Evolutionary conservation across 257 asterid species (phyloP).

Genomic region (Salvia miltiorrhiza): DNA sequence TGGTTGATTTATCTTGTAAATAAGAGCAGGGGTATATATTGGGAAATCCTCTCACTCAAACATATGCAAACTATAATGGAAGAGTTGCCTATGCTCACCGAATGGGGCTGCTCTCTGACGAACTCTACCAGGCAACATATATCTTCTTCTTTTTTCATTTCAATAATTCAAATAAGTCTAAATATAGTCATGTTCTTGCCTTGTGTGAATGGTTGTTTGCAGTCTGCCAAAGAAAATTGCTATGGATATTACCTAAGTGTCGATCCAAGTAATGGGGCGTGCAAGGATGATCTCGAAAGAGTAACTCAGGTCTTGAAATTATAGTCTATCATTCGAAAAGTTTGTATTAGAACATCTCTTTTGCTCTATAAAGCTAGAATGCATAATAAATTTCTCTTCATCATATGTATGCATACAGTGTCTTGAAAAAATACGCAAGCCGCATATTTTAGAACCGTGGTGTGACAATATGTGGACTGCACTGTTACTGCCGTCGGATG

Average conservation of each 20-base stretch:
- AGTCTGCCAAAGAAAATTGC: constrained; percentile 31
- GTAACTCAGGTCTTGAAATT: constrained; percentile 16
- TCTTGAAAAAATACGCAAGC: no score
- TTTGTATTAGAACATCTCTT: no score
- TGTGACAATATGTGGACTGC: no score
- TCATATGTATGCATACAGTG: no score
- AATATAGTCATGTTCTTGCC: no score
- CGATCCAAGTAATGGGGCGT: constrained; percentile 16
- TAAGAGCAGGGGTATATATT: constrained; percentile 32
- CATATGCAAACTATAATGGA: background rate
- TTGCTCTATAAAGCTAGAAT: no score
- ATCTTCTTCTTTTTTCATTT: no score
- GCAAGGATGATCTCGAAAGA: constrained; percentile 12
- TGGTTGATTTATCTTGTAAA: background rate
- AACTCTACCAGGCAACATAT: constrained; percentile 29
- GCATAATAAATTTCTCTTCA: no score
- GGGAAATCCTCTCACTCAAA: constrained; percentile 29
- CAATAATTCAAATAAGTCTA: no score
- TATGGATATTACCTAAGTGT: constrained; percentile 8
- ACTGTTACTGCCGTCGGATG: no score
- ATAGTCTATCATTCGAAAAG: no score
- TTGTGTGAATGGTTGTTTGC: background rate
- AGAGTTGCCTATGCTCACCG: constrained; percentile 29
- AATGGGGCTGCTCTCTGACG: constrained; percentile 34
- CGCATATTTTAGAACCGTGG: no score